Evolutionary conservation across 495 filamentous ascomycete genomes (phyloP).

Genomic region (Delitschia confertaspora): DNA sequence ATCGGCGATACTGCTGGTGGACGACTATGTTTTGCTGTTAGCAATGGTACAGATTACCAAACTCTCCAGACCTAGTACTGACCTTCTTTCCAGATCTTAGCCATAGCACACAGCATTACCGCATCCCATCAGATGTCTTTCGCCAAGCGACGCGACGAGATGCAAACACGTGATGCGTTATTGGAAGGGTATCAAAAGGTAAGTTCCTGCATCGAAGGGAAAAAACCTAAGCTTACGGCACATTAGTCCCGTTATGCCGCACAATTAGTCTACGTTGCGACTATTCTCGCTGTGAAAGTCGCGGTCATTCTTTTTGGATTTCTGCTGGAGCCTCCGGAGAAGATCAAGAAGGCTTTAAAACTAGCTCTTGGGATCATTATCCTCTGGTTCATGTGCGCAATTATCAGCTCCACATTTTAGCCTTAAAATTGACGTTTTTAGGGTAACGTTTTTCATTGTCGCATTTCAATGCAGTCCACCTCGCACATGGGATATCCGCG

Average conservation of each 20-base stretch:
- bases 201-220: not conserved
- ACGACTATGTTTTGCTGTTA: constrained; percentile 1
- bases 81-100: constrained; percentile 1
- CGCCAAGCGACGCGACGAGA: too few relatives aligned
- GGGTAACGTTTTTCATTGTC: constrained; percentile 3
- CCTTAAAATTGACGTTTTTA: not conserved
- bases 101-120: constrained; percentile 5
- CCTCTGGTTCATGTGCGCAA: too few relatives aligned
- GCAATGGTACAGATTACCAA: constrained; percentile 1
- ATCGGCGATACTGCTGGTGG: constrained; percentile 1
- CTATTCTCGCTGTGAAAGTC: not conserved
- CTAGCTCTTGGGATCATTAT: too few relatives aligned
- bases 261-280: constrained; percentile 7
- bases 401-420: too few relatives aligned
- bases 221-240: not conserved
- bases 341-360: too few relatives aligned
- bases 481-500: not conserved
- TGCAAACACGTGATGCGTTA: too few relatives aligned
- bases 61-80: not conserved
- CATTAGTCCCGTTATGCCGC: constrained; percentile 3
- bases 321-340: not conserved
- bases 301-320: constrained; percentile 5
- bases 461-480: constrained; percentile 12
- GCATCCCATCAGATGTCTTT: constrained; percentile 10
- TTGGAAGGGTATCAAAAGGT: constrained; percentile 3